phyloP scores from a whole-genome alignment of 306 rosid species.

The Malus orientalis region DNA sequence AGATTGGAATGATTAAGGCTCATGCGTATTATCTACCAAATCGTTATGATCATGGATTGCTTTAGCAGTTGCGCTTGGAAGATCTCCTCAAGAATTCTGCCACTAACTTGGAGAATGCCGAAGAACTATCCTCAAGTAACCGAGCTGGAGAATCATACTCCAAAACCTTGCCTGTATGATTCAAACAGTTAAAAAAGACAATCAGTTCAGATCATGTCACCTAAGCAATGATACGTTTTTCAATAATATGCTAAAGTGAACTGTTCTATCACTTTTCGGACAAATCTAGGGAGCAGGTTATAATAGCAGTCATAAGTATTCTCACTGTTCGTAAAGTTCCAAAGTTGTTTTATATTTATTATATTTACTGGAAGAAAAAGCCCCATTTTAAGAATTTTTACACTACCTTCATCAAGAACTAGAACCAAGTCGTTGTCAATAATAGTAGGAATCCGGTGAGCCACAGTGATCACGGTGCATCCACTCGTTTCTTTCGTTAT shows the following conservation, averaged over 20 bases:
- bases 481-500: slow-evolving; percentile 61
- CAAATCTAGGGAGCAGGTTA: background rate
- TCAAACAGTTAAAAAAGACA: slow-evolving; percentile 3
- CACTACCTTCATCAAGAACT: slow-evolving; percentile 73
- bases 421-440: slow-evolving; percentile 76
- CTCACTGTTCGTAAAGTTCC: background rate
- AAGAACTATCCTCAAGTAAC: slow-evolving; percentile 50
- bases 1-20: background rate
- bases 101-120: slow-evolving; percentile 78
- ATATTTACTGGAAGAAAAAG: background rate
- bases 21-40: background rate
- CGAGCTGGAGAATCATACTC: slow-evolving; percentile 64
- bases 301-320: background rate
- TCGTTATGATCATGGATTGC: background rate
- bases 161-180: slow-evolving; percentile 47
- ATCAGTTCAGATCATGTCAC: background rate
- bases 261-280: background rate
- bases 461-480: slow-evolving; percentile 81
- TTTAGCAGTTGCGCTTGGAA: slow-evolving; percentile 15
- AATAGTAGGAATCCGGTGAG: slow-evolving; percentile 81
- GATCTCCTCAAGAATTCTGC: slow-evolving; percentile 68
- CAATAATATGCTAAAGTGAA: background rate
- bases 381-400: background rate
- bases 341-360: background rate
- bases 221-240: background rate